These are phyloP conservation scores for Trichoderma sp. DNA, from an alignment of 2,329 filamentous ascomycete species.

Conservation along the genomic window DNA sequence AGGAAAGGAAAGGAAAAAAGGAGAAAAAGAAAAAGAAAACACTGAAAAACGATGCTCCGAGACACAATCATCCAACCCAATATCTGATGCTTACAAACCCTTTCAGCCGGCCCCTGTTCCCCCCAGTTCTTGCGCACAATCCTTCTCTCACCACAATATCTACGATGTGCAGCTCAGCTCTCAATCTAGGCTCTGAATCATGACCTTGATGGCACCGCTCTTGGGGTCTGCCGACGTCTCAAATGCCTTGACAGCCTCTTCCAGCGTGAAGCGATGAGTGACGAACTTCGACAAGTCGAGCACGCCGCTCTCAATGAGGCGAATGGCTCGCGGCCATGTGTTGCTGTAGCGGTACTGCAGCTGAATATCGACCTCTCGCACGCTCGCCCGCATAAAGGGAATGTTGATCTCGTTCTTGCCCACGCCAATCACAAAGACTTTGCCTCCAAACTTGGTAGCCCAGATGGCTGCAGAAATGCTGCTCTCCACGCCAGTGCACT, in stretches of 20 bases:
- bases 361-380: slow-evolving; percentile 88
- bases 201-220: slow-evolving; percentile 93
- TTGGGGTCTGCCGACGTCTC: slow-evolving; percentile 82
- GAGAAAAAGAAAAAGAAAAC: neutral
- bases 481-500: slow-evolving; percentile 93
- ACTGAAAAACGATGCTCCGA: neutral
- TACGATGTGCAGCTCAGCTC: neutral
- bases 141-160: neutral
- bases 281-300: slow-evolving; percentile 79
- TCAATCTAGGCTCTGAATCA: slow-evolving; percentile 70
- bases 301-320: slow-evolving; percentile 79
- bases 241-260: slow-evolving; percentile 87
- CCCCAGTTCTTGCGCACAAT: neutral
- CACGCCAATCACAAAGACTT: slow-evolving; percentile 94
- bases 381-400: slow-evolving; percentile 90
- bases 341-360: slow-evolving; percentile 97
- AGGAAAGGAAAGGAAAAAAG: neutral
- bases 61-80: neutral
- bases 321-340: slow-evolving; percentile 92
- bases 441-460: slow-evolving; percentile 89
- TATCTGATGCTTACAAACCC: neutral
- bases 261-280: slow-evolving; percentile 81
- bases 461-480: slow-evolving; percentile 84
- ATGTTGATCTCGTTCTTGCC: slow-evolving; percentile 94
- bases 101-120: neutral